A percentile compares a stretch with the other conserved stretches of the same genome.
Evolutionary conservation across 352 stramenopile species (phyloP).

Genomic region (Blastocystis sp.): DNA sequence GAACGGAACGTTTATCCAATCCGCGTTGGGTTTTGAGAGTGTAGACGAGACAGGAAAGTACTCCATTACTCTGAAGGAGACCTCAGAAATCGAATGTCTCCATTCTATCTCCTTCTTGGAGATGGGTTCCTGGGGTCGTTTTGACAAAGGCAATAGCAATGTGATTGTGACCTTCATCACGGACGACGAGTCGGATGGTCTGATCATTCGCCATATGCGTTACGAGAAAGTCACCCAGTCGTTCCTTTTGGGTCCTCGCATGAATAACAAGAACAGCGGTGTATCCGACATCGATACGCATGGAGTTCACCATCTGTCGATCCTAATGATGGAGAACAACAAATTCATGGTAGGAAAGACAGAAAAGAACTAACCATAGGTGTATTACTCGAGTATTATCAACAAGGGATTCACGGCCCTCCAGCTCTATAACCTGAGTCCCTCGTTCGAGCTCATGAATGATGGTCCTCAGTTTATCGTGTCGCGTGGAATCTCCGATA

Average conservation of each 20-base stretch:
- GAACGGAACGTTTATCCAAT: not conserved
- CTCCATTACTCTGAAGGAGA: not conserved
- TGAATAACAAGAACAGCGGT: constrained; percentile 22
- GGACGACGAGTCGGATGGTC: not conserved
- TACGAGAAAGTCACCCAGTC: not conserved
- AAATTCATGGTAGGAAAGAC: not conserved
- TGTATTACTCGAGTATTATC: constrained; percentile 47
- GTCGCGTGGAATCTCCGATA: not conserved
- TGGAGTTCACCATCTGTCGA: not conserved
- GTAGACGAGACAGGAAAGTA: not conserved
- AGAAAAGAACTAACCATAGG: not conserved
- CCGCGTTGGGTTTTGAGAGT: not conserved
- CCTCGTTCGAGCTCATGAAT: not conserved
- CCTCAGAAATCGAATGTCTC: not conserved
- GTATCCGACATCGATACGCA: not conserved
- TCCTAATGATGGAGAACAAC: constrained; percentile 10
- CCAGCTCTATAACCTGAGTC: not conserved
- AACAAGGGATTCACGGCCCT: constrained; percentile 44
- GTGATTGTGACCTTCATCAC: not conserved
- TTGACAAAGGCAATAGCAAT: not conserved
- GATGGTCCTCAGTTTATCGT: constrained; percentile 37
- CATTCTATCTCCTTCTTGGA: not conserved
- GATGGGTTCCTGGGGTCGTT: not conserved
- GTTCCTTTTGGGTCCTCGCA: not conserved
- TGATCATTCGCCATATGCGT: not conserved